These are phyloP conservation scores for Calamus simplicifolius DNA, from an alignment of 176 grass and related monocot species.

Conservation along the genomic window DNA sequence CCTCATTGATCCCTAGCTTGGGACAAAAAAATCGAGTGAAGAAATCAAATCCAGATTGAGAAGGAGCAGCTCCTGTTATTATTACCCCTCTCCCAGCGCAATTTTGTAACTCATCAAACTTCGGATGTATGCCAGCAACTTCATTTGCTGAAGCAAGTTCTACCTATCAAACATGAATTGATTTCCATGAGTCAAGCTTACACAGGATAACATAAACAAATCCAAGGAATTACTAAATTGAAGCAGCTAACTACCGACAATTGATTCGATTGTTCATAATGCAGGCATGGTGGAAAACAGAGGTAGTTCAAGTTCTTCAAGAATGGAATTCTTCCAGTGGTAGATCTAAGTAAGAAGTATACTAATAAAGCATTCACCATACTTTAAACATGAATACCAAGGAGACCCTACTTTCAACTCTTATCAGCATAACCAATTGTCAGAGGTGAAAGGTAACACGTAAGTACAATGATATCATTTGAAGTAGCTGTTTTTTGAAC, in stretches of 20 bases:
- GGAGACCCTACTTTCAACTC: too few relatives aligned
- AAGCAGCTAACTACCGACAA: too few relatives aligned
- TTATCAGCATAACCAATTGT: too few relatives aligned
- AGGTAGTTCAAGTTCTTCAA: too few relatives aligned
- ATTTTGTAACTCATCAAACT: slow-evolving; percentile 38
- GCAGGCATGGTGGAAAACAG: too few relatives aligned
- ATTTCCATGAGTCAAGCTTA: not conserved
- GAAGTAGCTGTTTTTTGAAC: slow-evolving; percentile 36
- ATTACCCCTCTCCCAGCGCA: slow-evolving; percentile 41
- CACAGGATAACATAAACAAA: not conserved
- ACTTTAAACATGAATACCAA: too few relatives aligned
- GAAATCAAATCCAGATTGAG: slow-evolving; percentile 67
- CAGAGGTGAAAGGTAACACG: slow-evolving; percentile 2
- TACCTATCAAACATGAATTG: slow-evolving; percentile 33
- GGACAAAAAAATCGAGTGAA: slow-evolving; percentile 55
- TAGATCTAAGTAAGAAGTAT: too few relatives aligned
- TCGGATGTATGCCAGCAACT: slow-evolving; percentile 44
- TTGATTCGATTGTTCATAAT: too few relatives aligned
- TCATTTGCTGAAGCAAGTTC: slow-evolving; percentile 73
- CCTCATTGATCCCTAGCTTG: slow-evolving; percentile 56
- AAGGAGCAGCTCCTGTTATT: slow-evolving; percentile 49
- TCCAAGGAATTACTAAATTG: too few relatives aligned
- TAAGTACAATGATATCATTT: slow-evolving; percentile 45
- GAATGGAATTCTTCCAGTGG: too few relatives aligned
- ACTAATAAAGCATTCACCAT: too few relatives aligned